Evolutionary conservation across 805 yeast species (phyloP).

Genomic region (Metschnikowia peoriensis): DNA sequence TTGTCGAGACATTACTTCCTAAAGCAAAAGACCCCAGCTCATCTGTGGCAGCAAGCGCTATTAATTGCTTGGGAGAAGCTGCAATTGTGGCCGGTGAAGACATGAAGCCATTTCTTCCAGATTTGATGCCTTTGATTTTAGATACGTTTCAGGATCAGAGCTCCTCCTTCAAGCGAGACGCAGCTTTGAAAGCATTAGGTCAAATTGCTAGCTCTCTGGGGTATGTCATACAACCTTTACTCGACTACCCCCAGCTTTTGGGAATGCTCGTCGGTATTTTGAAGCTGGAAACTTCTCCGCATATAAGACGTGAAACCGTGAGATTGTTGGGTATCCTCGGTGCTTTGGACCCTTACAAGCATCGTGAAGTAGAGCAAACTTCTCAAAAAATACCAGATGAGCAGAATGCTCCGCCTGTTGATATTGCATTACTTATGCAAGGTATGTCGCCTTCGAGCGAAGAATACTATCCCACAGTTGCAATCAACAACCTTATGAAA

Average conservation of each 20-base stretch:
- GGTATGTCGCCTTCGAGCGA: slow-evolving; percentile 92
- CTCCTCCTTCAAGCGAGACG: slow-evolving; percentile 81
- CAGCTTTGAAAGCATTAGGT: slow-evolving; percentile 84
- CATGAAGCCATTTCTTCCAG: slow-evolving; percentile 65
- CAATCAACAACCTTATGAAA: slow-evolving; percentile 78
- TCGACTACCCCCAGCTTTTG: slow-evolving; percentile 87
- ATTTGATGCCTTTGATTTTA: slow-evolving; percentile 81
- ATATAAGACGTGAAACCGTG: slow-evolving; percentile 83
- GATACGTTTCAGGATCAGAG: slow-evolving; percentile 92
- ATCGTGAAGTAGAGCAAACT: slow-evolving; percentile 81
- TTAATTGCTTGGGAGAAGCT: slow-evolving; percentile 84
- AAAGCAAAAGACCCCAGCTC: slow-evolving; percentile 70
- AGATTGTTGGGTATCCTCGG: slow-evolving; percentile 89
- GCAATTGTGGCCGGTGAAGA: slow-evolving; percentile 87
- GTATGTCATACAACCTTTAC: slow-evolving; percentile 88
- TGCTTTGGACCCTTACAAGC: slow-evolving; percentile 95
- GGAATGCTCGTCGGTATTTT: slow-evolving; percentile 79
- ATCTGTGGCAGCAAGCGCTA: slow-evolving; percentile 82
- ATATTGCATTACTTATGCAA: slow-evolving; percentile 84
- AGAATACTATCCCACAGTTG: slow-evolving; percentile 94
- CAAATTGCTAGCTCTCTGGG: slow-evolving; percentile 90
- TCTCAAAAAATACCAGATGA: slow-evolving; percentile 58
- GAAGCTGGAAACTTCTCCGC: slow-evolving; percentile 72
- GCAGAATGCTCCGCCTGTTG: slow-evolving; percentile 86
- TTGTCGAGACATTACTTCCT: slow-evolving; percentile 80